Base-by-base conservation (phyloP, 192 early-diverging fungal species). In the Allomyces javanicus region DNA sequence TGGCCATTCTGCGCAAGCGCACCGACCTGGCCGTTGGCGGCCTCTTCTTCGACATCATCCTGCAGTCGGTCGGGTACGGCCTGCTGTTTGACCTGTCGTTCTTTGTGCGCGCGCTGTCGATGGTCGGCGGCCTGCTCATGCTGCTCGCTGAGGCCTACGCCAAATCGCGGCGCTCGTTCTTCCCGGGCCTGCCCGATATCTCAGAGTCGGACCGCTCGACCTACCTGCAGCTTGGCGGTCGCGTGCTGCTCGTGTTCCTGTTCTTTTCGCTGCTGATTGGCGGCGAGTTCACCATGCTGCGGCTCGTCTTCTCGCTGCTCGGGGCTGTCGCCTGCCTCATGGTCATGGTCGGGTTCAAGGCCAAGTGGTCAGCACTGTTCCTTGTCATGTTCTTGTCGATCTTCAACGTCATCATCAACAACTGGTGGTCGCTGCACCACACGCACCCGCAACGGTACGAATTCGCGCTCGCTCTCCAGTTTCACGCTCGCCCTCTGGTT, bases 331-430 rank as follows among this genome's bases (percentile, higher is more conserved):
- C 92, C 55, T 94, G 92, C 72, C 70, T 94, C 58, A 90, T 96
- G 90, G 90, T 98, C 25, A 92, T 89, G 3, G 84, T 98, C 40
- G 96, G 96, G 0, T 98, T 97, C 81, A 98, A 97, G 77, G 93
- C 96, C 45, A 94, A 92, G 79, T 91, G 83, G 81, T 92, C 92
- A 21, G 94, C 96, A 23, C 91, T 91, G 77, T 89, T 97, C 64
- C 72, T 98, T 45, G 88, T 97, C 58, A 74, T 91, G 25, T 86
- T 98, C 68, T 70, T 98, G 65, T 88, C 86, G 27, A 78, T 98
- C 65, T 87, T 85, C 72, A 97, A 98, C 74, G 80, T 98, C 44
- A 71, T 91, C 14, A 82, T 97, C 64, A 97, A 98, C 77, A 96
- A 97, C 81, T 98, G 89, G 82, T 96, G 94, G 94, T 82, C 87